Conservation (phyloP, 2,329 filamentous ascomycete genomes). For the Diaporthe citri region DNA sequence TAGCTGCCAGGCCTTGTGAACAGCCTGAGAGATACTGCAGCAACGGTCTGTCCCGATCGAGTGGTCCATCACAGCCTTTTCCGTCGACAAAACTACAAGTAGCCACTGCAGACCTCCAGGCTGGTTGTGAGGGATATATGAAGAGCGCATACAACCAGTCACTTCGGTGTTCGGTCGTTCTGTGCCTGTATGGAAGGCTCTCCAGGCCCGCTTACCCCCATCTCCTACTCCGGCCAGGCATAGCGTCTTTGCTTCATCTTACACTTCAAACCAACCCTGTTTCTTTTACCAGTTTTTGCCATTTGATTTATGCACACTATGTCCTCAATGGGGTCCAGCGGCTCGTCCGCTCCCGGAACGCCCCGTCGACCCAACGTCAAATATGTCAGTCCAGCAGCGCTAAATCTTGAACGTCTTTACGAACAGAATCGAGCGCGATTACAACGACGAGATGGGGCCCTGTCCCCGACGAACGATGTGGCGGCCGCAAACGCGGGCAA, state of each 20-base stretch:
- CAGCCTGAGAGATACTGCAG: slow-evolving; percentile 24
- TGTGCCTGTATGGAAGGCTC: background rate
- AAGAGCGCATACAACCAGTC: background rate
- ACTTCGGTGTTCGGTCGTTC: background rate
- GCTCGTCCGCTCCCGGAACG: slow-evolving; percentile 41
- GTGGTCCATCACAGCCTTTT: slow-evolving; percentile 11
- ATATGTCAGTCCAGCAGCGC: slow-evolving; percentile 68
- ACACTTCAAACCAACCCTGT: background rate
- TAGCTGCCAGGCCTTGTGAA: slow-evolving; percentile 26
- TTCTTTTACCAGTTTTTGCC: background rate
- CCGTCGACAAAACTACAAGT: background rate
- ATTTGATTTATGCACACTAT: slow-evolving; percentile 41
- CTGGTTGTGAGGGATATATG: background rate
- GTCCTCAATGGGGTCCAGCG: slow-evolving; percentile 43
- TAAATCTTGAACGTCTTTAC: slow-evolving; percentile 73
- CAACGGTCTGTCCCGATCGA: slow-evolving; percentile 36
- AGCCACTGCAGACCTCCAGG: background rate
- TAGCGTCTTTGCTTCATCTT: background rate
- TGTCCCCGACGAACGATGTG: slow-evolving; percentile 55
- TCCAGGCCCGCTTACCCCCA: background rate
- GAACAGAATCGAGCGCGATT: slow-evolving; percentile 70
- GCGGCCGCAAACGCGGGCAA: slow-evolving; percentile 63
- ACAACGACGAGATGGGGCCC: slow-evolving; percentile 62
- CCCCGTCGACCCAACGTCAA: slow-evolving; percentile 51
- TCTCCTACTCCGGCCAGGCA: background rate